phyloP scores from a whole-genome alignment of 805 yeast species.

The Metschnikowia picachoensis region DNA sequence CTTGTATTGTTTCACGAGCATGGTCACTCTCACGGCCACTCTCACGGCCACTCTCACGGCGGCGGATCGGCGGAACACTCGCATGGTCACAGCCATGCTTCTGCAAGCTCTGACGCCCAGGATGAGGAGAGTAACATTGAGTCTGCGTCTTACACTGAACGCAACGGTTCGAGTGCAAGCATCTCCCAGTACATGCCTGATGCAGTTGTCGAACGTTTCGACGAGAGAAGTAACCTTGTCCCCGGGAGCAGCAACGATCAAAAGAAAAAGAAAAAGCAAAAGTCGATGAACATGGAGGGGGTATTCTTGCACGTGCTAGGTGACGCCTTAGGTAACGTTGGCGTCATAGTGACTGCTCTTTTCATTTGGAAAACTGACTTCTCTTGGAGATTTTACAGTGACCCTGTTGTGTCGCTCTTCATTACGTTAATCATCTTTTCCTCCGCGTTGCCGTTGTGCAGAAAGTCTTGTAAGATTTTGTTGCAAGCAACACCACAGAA shows the following conservation, averaged over 20 bases:
- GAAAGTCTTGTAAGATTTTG: constrained; percentile 79
- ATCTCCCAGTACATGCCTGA: constrained; percentile 44
- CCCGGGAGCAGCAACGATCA: constrained; percentile 18
- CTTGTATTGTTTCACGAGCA: constrained; percentile 81
- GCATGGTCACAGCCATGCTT: constrained; percentile 34
- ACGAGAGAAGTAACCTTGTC: constrained; percentile 35
- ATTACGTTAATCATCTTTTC: constrained; percentile 88
- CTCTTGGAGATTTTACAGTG: constrained; percentile 81
- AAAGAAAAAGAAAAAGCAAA: constrained; percentile 24
- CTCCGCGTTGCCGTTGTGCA: constrained; percentile 86
- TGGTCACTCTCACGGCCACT: constrained; percentile 33
- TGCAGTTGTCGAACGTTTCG: constrained; percentile 39
- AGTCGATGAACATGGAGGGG: constrained; percentile 95
- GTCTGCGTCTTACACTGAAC: constrained; percentile 12
- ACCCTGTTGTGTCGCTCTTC: constrained; percentile 79
- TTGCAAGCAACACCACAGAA: constrained; percentile 91
- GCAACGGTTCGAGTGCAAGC: constrained; percentile 24
- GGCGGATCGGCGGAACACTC: constrained; percentile 7
- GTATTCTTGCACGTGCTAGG: constrained; percentile 94
- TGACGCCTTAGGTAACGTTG: constrained; percentile 93
- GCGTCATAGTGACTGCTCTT: constrained; percentile 85
- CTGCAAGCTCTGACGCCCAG: constrained; percentile 35
- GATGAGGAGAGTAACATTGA: constrained; percentile 13
- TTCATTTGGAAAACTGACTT: constrained; percentile 93
- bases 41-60: constrained; percentile 24